These are phyloP conservation scores for Strigomonas galati DNA, from an alignment of 208 protist species.

Conservation along the genomic window DNA sequence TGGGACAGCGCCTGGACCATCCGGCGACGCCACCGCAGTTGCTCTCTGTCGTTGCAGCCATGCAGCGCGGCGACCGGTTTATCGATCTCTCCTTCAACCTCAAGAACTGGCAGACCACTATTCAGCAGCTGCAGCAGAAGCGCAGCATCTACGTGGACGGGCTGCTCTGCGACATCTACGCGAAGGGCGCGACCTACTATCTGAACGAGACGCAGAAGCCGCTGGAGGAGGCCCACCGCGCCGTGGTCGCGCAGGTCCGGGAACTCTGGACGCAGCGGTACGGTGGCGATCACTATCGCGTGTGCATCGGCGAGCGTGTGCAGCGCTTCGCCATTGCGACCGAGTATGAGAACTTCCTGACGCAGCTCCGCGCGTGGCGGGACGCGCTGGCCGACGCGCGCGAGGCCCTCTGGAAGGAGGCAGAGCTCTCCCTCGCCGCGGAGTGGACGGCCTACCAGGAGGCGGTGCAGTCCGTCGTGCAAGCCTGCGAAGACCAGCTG, in stretches of 20 bases:
- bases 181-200: slow-evolving; percentile 27
- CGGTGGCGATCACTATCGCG: slow-evolving; percentile 40
- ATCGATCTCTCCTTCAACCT: slow-evolving; percentile 17
- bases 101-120: slow-evolving; percentile 28
- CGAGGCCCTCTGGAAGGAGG: slow-evolving; percentile 23
- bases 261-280: slow-evolving; percentile 32
- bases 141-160: slow-evolving; percentile 43
- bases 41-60: slow-evolving; percentile 16
- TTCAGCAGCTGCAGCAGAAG: slow-evolving; percentile 18
- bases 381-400: slow-evolving; percentile 23
- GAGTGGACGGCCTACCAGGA: slow-evolving; percentile 9
- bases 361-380: slow-evolving; percentile 23
- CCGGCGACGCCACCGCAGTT: slow-evolving; percentile 13
- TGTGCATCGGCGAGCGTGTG: slow-evolving; percentile 35
- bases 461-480: slow-evolving; percentile 20
- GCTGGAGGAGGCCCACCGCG: slow-evolving; percentile 28
- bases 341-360: slow-evolving; percentile 37
- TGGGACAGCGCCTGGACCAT: slow-evolving; percentile 4
- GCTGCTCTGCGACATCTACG: slow-evolving; percentile 41
- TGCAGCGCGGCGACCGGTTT: slow-evolving; percentile 6
- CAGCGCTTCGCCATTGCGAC: slow-evolving; percentile 33
- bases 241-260: slow-evolving; percentile 30
- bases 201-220: slow-evolving; percentile 46
- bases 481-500: slow-evolving; percentile 27
- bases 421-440: not conserved